Conservation (phyloP, 1,284 basidiomycete species). For the Ganoderma lucidum region DNA sequence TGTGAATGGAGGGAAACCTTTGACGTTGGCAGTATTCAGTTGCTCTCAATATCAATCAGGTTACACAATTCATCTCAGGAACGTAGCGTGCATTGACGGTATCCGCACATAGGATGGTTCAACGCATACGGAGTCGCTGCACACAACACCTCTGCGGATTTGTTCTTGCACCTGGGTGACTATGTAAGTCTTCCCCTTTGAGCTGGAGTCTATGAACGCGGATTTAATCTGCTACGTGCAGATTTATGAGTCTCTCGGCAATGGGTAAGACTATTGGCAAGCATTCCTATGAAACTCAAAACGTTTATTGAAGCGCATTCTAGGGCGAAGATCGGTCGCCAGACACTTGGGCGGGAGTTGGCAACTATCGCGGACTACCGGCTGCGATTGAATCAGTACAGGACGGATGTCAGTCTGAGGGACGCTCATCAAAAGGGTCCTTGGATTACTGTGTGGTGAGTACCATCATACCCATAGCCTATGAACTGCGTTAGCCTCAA, state of each 20-base stretch:
- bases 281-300: background rate
- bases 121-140: constrained; percentile 72
- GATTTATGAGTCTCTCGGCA: constrained; percentile 62
- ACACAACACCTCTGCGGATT: constrained; percentile 62
- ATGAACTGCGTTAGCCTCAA: background rate
- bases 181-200: constrained; percentile 51
- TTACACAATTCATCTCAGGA: constrained; percentile 24
- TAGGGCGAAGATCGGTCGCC: constrained; percentile 56
- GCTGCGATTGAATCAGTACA: constrained; percentile 65
- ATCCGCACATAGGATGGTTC: constrained; percentile 58
- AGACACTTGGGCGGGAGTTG: constrained; percentile 60
- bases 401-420: constrained; percentile 59
- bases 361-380: constrained; percentile 72
- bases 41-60: constrained; percentile 64
- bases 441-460: constrained; percentile 68
- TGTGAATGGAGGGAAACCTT: constrained; percentile 64
- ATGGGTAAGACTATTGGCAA: constrained; percentile 45
- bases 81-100: background rate
- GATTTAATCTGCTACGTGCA: constrained; percentile 25
- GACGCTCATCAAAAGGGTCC: constrained; percentile 60
- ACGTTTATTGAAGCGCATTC: no score
- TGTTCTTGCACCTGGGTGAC: constrained; percentile 72
- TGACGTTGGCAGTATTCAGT: constrained; percentile 66
- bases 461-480: background rate
- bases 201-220: background rate